phyloP scores from a whole-genome alignment of 2,329 filamentous ascomycete species.

The Penicillium sp. region DNA sequence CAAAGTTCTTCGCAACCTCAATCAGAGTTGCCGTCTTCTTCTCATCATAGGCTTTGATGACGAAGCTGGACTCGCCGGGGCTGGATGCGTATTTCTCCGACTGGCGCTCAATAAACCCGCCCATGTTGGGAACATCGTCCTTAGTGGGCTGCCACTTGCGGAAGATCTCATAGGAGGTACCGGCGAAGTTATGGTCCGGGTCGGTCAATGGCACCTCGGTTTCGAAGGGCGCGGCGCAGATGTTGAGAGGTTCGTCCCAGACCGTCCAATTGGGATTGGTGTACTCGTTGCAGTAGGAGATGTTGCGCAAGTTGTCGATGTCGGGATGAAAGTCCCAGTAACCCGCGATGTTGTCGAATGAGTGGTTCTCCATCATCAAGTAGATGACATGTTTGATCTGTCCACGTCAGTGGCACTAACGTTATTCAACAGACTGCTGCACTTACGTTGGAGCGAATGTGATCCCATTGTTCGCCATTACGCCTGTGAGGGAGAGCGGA shows the following conservation, averaged over 20 bases:
- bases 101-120: constrained; percentile 34
- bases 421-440: neutral
- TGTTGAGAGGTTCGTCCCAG: constrained; percentile 28
- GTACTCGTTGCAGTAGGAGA: constrained; percentile 32
- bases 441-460: too few species aligned
- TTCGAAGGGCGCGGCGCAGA: constrained; percentile 32
- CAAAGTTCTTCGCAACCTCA: constrained; percentile 32
- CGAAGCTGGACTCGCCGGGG: constrained; percentile 30
- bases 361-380: constrained; percentile 35
- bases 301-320: constrained; percentile 31
- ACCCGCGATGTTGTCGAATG: constrained; percentile 36
- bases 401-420: too few species aligned
- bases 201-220: constrained; percentile 30
- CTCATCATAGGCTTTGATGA: constrained; percentile 32
- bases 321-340: constrained; percentile 33
- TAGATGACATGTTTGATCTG: constrained; percentile 33
- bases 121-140: constrained; percentile 32
- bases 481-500: too few species aligned
- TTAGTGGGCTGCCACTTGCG: constrained; percentile 31
- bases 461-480: too few species aligned
- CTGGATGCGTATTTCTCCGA: constrained; percentile 30
- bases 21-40: constrained; percentile 30
- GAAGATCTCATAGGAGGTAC: constrained; percentile 32
- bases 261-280: constrained; percentile 35
- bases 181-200: constrained; percentile 31